Base-by-base conservation (phyloP, 345 rosid species). In the Eucalyptus sideroxylon region DNA sequence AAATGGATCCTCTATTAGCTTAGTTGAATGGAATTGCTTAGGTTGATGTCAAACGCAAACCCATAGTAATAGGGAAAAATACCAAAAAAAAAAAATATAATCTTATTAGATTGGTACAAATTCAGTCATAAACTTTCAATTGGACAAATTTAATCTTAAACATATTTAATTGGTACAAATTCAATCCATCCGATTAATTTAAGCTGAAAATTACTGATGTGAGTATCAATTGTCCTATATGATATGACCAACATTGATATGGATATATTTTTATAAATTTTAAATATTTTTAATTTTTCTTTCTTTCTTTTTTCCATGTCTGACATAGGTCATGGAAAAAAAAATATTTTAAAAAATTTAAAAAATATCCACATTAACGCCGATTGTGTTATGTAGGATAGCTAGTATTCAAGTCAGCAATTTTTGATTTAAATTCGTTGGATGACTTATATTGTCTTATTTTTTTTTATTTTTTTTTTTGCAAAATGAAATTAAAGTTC, bases 321-420 rank as follows among this genome's bases (percentile, higher is more conserved):
- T 0, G 0, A 51, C 4, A 6, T 6, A 6, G 9, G 55, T 1
- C 9, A 17, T 51, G 4, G 4, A n/a, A n/a, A 51, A 51, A 16
- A 16, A 50, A 1, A 50, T 1, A 50, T n/a, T 8, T 1, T 34
- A 34, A 50, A 50, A 50, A 51, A 6, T 1, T 16, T 50, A 0
- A 16, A 51, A 51, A 7, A 51, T 3, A 51, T 0, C 23, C 0
- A 7, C 9, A 17, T 7, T 2, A 3, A 1, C 4, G 0, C 12
- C 9, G 7, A 1, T 51, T 2, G 9, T 51, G 1, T 51, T 51
- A 51, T 7, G 1, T 51, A 51, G 0, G 55, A 51, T 17, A 17
- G 0, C 0, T 0, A 4, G 23, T 51, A 51, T 51, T 51, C 0
- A 51, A 0, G 0, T 51, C 1, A 7, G 0, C 0, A 51, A 0